Percentiles rank a stretch among this genome's conserved stretches.
These are phyloP conservation scores for Russula lepida DNA, from an alignment of 768 basidiomycete species.

Conservation along the genomic window DNA sequence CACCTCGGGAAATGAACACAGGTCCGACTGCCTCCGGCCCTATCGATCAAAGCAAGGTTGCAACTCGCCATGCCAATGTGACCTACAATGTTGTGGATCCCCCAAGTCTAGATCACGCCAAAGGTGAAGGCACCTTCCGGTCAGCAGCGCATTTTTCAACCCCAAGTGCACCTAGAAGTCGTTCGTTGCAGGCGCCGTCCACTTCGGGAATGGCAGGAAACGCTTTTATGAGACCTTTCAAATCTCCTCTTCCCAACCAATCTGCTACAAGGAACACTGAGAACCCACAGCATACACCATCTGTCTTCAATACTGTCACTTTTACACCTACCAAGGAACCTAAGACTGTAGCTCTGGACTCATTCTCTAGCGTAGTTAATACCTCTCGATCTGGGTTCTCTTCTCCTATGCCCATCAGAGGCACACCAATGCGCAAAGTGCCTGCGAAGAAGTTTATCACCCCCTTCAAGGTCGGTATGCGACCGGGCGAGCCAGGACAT, in stretches of 20 bases:
- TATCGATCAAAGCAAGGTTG: not conserved
- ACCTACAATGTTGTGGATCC: not conserved
- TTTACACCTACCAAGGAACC: slow-evolving; percentile 7
- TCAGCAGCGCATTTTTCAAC: slow-evolving; percentile 1
- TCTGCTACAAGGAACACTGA: not conserved
- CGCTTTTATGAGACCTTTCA: slow-evolving; percentile 6
- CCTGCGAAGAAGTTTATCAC: slow-evolving; percentile 38
- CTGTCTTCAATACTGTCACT: not conserved
- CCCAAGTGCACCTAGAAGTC: not conserved
- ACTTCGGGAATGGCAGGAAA: not conserved
- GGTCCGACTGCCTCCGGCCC: not conserved
- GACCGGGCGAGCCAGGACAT: slow-evolving; percentile 36
- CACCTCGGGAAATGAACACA: not conserved
- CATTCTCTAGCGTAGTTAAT: not conserved
- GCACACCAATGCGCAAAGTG: slow-evolving; percentile 2
- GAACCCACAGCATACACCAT: not conserved
- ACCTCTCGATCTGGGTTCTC: slow-evolving; percentile 4
- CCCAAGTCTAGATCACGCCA: not conserved
- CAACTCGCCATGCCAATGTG: not conserved
- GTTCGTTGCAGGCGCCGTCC: slow-evolving; percentile 3
- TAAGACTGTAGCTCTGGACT: not conserved
- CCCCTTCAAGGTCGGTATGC: slow-evolving; percentile 50
- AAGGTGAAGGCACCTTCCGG: not conserved
- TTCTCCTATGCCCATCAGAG: not conserved
- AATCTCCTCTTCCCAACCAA: slow-evolving; percentile 12